Evolutionary conservation across 148 eudicot genomes (phyloP).

Genomic region (Camellia lanceoleosa): DNA sequence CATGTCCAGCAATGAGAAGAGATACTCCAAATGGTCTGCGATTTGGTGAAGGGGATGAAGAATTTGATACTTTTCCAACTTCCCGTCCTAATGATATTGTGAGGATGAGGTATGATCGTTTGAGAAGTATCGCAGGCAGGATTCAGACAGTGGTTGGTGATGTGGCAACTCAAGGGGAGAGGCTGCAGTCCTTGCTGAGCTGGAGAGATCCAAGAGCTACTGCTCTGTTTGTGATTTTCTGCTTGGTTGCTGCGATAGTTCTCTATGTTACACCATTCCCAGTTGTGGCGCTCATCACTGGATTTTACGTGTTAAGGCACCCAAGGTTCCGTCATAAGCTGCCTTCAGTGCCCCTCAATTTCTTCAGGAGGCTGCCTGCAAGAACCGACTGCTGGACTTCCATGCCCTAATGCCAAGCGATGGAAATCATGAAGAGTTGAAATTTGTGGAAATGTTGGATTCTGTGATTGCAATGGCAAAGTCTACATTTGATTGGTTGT

Average conservation of each 20-base stretch:
- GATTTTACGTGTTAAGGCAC: constrained; percentile 23
- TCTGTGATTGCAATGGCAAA: constrained; percentile 93
- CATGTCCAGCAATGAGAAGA: too few species aligned
- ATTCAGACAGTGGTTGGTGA: constrained; percentile 25
- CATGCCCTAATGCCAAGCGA: constrained; percentile 96
- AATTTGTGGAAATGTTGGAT: constrained; percentile 81
- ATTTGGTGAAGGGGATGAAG: too few species aligned
- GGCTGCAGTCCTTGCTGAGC: constrained; percentile 24
- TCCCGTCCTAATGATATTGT: constrained; percentile 22
- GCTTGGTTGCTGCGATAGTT: constrained; percentile 23
- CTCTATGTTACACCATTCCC: constrained; percentile 25
- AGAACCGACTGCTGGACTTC: constrained; percentile 85
- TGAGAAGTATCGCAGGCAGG: constrained; percentile 26
- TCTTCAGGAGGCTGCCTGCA: constrained; percentile 25
- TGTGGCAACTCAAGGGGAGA: constrained; percentile 25
- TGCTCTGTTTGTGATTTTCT: constrained; percentile 17
- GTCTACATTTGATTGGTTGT: constrained; percentile 84
- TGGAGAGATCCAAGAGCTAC: constrained; percentile 27
- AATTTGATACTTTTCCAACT: constrained; percentile 26
- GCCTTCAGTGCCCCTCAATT: constrained; percentile 26
- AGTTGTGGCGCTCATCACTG: constrained; percentile 21
- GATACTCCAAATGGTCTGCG: too few species aligned
- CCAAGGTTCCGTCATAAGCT: constrained; percentile 28
- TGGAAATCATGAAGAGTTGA: constrained; percentile 68
- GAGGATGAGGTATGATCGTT: constrained; percentile 25